Evolutionary conservation across 2,329 filamentous ascomycete genomes (phyloP).

Genomic region (Trichoderma atroviride): DNA sequence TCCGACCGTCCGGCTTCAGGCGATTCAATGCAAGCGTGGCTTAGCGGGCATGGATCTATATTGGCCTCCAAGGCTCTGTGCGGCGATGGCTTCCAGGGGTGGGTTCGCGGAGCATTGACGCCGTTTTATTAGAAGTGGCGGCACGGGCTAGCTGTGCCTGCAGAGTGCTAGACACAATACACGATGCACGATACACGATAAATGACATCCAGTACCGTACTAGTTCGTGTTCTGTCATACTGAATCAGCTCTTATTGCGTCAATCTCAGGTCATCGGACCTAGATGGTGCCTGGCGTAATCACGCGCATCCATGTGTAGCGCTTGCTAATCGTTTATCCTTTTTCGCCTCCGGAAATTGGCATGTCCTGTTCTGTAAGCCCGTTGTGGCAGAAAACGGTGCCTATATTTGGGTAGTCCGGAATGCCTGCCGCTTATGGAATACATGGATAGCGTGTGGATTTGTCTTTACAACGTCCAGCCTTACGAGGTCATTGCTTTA

Average conservation of each 20-base stretch:
- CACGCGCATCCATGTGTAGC: background rate
- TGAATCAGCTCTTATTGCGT: background rate
- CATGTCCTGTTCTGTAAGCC: background rate
- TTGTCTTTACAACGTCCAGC: background rate
- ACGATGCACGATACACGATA: too few species aligned
- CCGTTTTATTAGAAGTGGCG: background rate
- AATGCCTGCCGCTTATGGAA: background rate
- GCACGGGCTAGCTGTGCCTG: background rate
- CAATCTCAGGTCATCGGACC: background rate
- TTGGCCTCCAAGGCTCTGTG: background rate
- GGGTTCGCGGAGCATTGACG: background rate
- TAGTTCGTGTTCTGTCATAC: background rate
- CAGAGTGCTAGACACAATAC: background rate
- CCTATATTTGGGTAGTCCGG: too few species aligned
- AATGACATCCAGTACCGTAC: too few species aligned
- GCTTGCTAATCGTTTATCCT: background rate
- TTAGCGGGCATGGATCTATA: background rate
- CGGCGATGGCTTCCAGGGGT: background rate
- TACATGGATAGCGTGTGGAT: background rate
- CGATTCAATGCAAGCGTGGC: constrained; percentile 16
- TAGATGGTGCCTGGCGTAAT: background rate
- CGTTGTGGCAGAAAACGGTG: background rate
- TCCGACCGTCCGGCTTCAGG: constrained; percentile 5
- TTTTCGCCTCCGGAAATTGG: background rate
- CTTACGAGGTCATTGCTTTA: too few species aligned